These are phyloP conservation scores for Teratosphaeria pseudoeucalypti DNA, from an alignment of 2,329 filamentous ascomycete genomes.

Conservation along the genomic window DNA sequence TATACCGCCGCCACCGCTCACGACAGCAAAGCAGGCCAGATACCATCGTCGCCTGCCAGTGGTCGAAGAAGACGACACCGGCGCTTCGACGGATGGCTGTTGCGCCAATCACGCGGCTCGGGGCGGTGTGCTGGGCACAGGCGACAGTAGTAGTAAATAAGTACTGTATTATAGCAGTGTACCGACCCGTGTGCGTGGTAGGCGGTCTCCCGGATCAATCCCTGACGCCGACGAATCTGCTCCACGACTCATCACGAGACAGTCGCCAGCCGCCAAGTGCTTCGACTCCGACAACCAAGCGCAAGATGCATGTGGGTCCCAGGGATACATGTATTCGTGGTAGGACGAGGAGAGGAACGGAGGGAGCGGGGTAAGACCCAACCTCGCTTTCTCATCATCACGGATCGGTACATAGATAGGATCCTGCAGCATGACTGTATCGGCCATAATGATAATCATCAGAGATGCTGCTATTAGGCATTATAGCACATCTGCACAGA, in stretches of 20 bases:
- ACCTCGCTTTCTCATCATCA: not conserved
- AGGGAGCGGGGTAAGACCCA: not conserved
- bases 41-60: not conserved
- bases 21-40: not conserved
- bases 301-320: not conserved
- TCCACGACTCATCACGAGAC: not conserved
- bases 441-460: not conserved
- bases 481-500: not conserved
- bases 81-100: not conserved
- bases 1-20: not conserved
- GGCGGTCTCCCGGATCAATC: no score
- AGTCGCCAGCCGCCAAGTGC: not conserved
- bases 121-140: not conserved
- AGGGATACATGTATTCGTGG: not conserved
- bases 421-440: not conserved
- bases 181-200: not conserved
- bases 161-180: no score
- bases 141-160: not conserved
- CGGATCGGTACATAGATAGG: not conserved
- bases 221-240: not conserved
- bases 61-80: not conserved
- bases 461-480: not conserved
- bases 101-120: not conserved
- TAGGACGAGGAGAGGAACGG: not conserved
- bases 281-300: not conserved